phyloP scores from a whole-genome alignment of 768 basidiomycete species.

The Cystobasidiopsis lactophilus region DNA sequence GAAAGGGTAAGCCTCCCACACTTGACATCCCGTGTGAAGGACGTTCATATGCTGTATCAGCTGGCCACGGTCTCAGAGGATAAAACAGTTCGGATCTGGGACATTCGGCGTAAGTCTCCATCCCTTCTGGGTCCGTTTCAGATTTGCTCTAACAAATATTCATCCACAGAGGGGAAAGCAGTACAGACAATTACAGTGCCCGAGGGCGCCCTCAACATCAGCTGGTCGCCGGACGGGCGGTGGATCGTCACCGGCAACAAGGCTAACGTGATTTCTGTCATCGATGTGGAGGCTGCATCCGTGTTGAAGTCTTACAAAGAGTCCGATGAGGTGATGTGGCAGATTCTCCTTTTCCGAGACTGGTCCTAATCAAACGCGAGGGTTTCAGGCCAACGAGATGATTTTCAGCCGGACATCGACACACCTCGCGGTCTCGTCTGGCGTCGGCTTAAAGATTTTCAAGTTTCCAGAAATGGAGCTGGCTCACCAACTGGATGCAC shows the following conservation, averaged over 20 bases:
- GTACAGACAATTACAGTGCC: not conserved
- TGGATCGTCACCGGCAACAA: not conserved
- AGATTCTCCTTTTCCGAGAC: not conserved
- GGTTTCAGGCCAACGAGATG: slow-evolving; percentile 1
- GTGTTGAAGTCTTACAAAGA: not conserved
- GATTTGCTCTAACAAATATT: not conserved
- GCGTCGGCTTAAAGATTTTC: not conserved
- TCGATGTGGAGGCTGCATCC: not conserved
- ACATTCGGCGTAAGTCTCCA: not conserved
- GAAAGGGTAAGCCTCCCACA: not conserved
- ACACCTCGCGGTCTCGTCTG: not conserved
- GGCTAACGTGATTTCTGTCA: not conserved
- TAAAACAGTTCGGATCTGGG: not conserved
- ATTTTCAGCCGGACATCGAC: not conserved
- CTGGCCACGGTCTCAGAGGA: not conserved
- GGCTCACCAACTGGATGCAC: not conserved
- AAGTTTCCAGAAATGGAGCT: not conserved
- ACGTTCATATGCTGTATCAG: not conserved
- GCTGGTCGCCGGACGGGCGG: not conserved
- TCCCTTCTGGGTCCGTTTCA: too few relatives aligned
- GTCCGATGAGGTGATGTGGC: not conserved
- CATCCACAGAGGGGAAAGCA: not conserved
- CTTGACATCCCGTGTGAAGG: not conserved
- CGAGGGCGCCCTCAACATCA: not conserved
- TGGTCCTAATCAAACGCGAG: not conserved